phyloP scores from a whole-genome alignment of 2,329 filamentous ascomycete genomes.

The Fusarium euwallaceae region DNA sequence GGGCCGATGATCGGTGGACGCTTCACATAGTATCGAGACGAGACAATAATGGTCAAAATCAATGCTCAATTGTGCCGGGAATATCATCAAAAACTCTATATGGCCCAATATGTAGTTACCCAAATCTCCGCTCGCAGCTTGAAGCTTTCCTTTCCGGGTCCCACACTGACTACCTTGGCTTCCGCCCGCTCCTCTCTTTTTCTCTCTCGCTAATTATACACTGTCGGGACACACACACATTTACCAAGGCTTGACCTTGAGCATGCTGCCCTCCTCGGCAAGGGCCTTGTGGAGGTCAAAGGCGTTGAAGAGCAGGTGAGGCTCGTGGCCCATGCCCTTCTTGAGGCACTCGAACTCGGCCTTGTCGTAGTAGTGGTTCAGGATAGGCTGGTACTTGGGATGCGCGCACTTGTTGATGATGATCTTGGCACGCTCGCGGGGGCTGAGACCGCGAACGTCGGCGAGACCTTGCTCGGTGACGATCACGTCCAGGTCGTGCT shows the following conservation, averaged over 20 bases:
- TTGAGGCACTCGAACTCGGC: constrained; percentile 87
- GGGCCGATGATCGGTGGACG: not conserved
- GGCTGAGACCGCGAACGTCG: constrained; percentile 85
- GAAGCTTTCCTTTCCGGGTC: not conserved
- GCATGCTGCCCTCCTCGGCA: constrained; percentile 86
- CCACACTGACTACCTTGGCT: not conserved
- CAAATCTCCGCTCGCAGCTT: not conserved
- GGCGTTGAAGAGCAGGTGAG: constrained; percentile 85
- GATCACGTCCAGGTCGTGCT: constrained; percentile 91
- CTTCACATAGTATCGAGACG: too few relatives aligned
- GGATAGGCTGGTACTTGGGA: constrained; percentile 85
- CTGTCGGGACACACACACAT: not conserved
- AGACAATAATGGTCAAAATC: constrained; percentile 16
- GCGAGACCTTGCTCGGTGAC: constrained; percentile 83
- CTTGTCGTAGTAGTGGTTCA: constrained; percentile 85
- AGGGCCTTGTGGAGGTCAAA: constrained; percentile 93
- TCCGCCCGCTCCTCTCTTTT: not conserved
- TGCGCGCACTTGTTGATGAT: constrained; percentile 91
- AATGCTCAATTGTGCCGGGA: constrained; percentile 18
- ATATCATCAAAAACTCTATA: constrained; percentile 24
- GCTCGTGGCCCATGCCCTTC: constrained; percentile 92
- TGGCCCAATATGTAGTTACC: constrained; percentile 10
- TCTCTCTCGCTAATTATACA: constrained; percentile 19
- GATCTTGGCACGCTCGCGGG: constrained; percentile 82
- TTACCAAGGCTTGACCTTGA: constrained; percentile 78